Base-by-base conservation (phyloP, 2,329 filamentous ascomycete species). In the Fusarium sp. region DNA sequence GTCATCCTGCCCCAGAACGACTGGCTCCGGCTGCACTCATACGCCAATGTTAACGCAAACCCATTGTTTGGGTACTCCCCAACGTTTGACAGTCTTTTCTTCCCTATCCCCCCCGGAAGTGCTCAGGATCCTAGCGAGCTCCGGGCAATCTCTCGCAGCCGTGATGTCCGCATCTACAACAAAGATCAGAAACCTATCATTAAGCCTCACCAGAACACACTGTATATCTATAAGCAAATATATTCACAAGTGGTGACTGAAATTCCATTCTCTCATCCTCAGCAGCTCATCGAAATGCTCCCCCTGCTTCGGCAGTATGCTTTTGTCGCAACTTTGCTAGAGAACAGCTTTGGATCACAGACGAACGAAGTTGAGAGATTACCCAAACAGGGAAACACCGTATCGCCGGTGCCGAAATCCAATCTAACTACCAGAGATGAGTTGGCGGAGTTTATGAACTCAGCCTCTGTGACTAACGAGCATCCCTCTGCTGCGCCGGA, bases 281-380 rank as follows among this genome's bases (percentile, higher is more conserved):
- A 90, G 56, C 93, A 97, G 78, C 84, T 97, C 8, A 84, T 95
- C 12, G 87, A 89, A 60, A 89, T 95, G 78, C 85, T 97, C n/a
- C 93, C 94, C 1, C 85, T 88, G 8, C 84, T 96, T 22, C 87
- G 94, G 20, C 94, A 96, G 79, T 96, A 94, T 78, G 92, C 92
- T 0, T 90, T 93, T 73, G 84, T 94, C 9, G 90, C 90, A 3
- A 89, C 86, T 1, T 81, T 96, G 6, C 85, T 96, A 8, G 84
- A 87, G 62, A 89, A 88, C 56, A 90, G 87, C 64, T 93, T 94
- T 77, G 85, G 84, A 41, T 78, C 82, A 8, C 80, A 78, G 51
- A 80, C 77, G 12, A 73, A 75, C 15, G 76, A 79, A 39, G 63
- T 73, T 28, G 64, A 73, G 15, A 64, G 59, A 28, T 24, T 42